Conservation (phyloP, 805 yeast genomes). For the Wickerhamiella brachini region DNA sequence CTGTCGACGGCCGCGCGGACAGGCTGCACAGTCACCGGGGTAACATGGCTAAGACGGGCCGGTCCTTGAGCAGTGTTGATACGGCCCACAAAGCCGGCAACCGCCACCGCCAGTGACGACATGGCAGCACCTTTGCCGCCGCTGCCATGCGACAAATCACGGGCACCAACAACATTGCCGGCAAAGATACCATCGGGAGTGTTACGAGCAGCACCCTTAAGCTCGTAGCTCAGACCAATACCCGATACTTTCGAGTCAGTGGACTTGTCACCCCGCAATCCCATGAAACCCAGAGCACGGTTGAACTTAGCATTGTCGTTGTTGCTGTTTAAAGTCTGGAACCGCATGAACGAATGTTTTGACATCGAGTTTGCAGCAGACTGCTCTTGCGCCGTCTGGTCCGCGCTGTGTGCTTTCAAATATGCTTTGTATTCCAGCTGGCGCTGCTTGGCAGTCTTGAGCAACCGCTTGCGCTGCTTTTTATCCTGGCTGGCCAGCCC, state of each 20-base stretch:
- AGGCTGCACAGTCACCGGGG: background rate
- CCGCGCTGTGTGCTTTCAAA: background rate
- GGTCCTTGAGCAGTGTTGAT: background rate
- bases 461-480: slow-evolving; percentile 12
- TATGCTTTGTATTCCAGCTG: slow-evolving; percentile 8
- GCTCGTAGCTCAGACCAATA: slow-evolving; percentile 22
- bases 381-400: background rate
- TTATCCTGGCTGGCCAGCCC: slow-evolving; percentile 4
- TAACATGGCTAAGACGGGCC: slow-evolving; percentile 2
- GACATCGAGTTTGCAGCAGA: background rate
- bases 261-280: background rate
- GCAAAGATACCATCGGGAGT: slow-evolving; percentile 20
- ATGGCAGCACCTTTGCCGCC: slow-evolving; percentile 2
- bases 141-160: slow-evolving; percentile 13
- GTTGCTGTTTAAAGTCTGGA: background rate
- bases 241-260: slow-evolving; percentile 2
- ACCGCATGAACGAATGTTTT: background rate
- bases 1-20: background rate
- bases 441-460: slow-evolving; percentile 8
- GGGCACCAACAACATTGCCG: slow-evolving; percentile 17
- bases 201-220: slow-evolving; percentile 21
- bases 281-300: slow-evolving; percentile 4
- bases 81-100: slow-evolving; percentile 22
- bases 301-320: slow-evolving; percentile 5
- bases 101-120: slow-evolving; percentile 9